These are phyloP conservation scores for Trichoderma guizhouense DNA, from an alignment of 2,329 filamentous ascomycete genomes.

Conservation along the genomic window DNA sequence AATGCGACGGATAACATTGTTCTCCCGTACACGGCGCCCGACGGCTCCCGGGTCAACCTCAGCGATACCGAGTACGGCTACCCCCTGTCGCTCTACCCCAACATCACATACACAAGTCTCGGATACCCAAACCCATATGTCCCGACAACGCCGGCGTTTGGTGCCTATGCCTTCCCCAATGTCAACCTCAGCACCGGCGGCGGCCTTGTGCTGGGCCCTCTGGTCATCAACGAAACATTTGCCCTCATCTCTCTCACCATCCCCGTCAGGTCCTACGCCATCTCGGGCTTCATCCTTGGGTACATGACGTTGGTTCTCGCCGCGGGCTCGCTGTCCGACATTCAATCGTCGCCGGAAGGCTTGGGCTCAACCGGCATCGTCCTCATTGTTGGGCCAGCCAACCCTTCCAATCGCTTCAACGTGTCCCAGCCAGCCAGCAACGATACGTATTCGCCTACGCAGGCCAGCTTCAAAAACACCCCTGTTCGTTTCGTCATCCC, in stretches of 20 bases:
- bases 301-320: conserved; percentile 81
- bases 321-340: conserved; percentile 59
- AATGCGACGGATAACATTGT: conserved; percentile 42
- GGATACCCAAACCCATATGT: conserved; percentile 39
- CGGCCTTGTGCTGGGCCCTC: conserved; percentile 73
- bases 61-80: conserved; percentile 65
- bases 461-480: conserved; percentile 39
- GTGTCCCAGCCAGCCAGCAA: conserved; percentile 45
- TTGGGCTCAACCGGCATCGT: conserved; percentile 67
- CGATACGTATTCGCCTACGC: conserved; percentile 39
- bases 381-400: conserved; percentile 66
- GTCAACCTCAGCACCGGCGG: conserved; percentile 48
- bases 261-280: conserved; percentile 65
- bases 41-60: conserved; percentile 59
- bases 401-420: conserved; percentile 63
- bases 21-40: conserved; percentile 58
- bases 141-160: conserved; percentile 40
- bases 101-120: conserved; percentile 62
- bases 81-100: conserved; percentile 71
- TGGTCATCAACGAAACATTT: conserved; percentile 67
- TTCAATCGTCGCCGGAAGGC: conserved; percentile 64
- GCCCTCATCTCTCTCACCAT: conserved; percentile 78
- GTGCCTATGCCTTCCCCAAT: conserved; percentile 49
- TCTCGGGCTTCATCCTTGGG: conserved; percentile 62
- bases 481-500: conserved; percentile 60